Conservation (phyloP, 1,284 basidiomycete species). For the Grifola frondosa region DNA sequence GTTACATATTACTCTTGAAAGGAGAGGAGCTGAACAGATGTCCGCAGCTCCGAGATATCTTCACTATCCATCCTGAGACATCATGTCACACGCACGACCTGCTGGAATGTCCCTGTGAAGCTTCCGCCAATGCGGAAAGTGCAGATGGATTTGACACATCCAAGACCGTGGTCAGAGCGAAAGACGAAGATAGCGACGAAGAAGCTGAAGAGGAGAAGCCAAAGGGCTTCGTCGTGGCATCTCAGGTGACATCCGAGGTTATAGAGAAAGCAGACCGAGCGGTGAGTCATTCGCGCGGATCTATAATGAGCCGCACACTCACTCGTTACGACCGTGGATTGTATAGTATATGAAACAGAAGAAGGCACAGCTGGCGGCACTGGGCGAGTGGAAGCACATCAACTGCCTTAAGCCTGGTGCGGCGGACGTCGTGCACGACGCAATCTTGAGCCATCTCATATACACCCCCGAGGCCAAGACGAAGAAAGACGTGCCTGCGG, state of each 20-base stretch:
- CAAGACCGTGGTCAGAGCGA: conserved; percentile 4
- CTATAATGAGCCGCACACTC: no score
- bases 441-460: conserved; percentile 57
- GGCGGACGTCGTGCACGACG: conserved; percentile 56
- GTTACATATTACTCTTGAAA: conserved; percentile 1
- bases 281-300: conserved; percentile 37
- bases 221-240: conserved; percentile 71
- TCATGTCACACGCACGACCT: conserved; percentile 91
- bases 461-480: conserved; percentile 31
- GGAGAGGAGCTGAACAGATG: conserved; percentile 6
- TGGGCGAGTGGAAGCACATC: conserved; percentile 90
- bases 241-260: conserved; percentile 55
- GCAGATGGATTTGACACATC: no score
- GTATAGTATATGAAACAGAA: conserved; percentile 69
- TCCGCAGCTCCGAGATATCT: conserved; percentile 82
- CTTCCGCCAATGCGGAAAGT: conserved; percentile 19
- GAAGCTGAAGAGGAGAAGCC: conserved; percentile 29
- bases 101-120: conserved; percentile 71
- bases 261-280: conserved; percentile 52
- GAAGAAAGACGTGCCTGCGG: conserved; percentile 10
- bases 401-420: conserved; percentile 57
- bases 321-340: no score
- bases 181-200: conserved; percentile 24
- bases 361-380: conserved; percentile 74
- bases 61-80: conserved; percentile 80